Percentiles rank a stretch among this genome's conserved stretches.
phyloP scores from a whole-genome alignment of 2,329 filamentous ascomycete species.

The Botrytis porri region DNA sequence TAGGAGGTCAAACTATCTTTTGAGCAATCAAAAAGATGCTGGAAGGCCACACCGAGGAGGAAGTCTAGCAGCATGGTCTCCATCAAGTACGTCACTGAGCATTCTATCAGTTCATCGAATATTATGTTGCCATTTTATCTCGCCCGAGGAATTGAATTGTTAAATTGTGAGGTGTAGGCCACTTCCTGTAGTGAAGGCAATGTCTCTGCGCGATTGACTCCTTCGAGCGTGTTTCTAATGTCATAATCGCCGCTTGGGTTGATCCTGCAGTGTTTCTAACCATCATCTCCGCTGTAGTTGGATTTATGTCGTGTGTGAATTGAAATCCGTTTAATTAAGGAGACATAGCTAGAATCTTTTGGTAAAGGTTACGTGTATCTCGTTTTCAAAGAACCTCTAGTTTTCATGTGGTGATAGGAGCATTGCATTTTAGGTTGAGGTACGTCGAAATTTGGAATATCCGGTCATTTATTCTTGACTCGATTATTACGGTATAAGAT shows the following conservation, averaged over 20 bases:
- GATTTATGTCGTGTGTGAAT: neutral
- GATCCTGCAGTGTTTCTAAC: neutral
- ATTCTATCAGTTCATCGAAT: neutral
- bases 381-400: neutral
- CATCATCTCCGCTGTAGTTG: neutral
- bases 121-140: neutral
- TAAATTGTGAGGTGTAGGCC: neutral
- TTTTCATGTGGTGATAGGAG: too few relatives aligned
- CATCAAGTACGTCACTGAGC: neutral
- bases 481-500: too few relatives aligned
- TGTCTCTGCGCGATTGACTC: neutral
- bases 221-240: neutral
- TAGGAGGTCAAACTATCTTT: constrained; percentile 9
- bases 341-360: neutral
- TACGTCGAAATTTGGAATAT: too few relatives aligned
- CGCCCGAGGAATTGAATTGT: neutral
- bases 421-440: neutral
- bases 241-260: neutral
- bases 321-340: neutral
- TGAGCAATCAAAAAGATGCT: neutral
- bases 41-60: too few relatives aligned
- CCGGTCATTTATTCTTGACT: too few relatives aligned
- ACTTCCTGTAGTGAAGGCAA: neutral
- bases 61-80: too few relatives aligned
- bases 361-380: neutral